These are phyloP conservation scores for Pholiota molesta DNA, from an alignment of 768 basidiomycete species.

Conservation along the genomic window DNA sequence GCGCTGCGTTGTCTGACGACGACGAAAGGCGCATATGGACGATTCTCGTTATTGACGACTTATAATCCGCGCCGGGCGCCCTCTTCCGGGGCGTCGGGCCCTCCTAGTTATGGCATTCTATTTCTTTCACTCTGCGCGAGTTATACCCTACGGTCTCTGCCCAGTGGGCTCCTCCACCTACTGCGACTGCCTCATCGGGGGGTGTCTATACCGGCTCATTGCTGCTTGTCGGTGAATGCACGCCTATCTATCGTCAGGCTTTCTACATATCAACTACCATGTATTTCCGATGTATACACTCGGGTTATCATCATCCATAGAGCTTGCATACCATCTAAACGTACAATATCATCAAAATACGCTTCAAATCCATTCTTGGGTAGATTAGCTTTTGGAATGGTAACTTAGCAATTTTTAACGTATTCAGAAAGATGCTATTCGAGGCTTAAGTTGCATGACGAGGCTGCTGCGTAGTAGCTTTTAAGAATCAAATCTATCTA, in stretches of 20 bases:
- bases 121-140: neutral
- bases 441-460: too few species aligned
- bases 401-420: too few species aligned
- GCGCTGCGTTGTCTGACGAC: neutral
- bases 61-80: neutral
- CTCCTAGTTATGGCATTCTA: neutral
- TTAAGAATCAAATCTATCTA: too few species aligned
- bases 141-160: neutral
- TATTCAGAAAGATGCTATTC: too few species aligned
- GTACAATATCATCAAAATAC: neutral
- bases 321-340: constrained; percentile 1
- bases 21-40: neutral
- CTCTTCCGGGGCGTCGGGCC: neutral
- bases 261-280: neutral
- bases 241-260: neutral
- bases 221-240: neutral
- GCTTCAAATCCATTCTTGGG: neutral
- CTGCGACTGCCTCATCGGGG: neutral
- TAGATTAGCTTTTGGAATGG: too few species aligned
- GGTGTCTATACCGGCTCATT: neutral
- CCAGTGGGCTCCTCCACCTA: neutral
- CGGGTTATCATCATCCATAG: neutral
- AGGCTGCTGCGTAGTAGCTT: too few species aligned
- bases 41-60: neutral
- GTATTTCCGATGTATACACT: constrained; percentile 6